phyloP scores from a whole-genome alignment of 495 filamentous ascomycete species.

The Aspergillus campestris region DNA sequence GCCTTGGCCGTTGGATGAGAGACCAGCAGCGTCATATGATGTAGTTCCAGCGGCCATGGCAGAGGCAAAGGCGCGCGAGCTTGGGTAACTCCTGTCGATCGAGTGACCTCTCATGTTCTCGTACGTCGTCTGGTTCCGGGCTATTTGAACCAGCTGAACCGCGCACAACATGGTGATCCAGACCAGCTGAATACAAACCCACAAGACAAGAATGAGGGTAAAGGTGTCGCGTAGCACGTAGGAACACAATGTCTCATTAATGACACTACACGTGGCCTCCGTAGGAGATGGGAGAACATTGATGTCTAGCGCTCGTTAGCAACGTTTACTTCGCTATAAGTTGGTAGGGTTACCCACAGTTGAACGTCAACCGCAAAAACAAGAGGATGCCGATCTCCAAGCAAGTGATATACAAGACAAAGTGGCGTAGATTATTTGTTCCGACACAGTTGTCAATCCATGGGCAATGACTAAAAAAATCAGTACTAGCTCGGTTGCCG shows the following conservation, averaged over 20 bases:
- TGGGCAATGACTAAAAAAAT: slow-evolving; percentile 76
- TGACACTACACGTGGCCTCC: slow-evolving; percentile 59
- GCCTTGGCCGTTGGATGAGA: slow-evolving; percentile 47
- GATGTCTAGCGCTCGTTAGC: slow-evolving; percentile 39
- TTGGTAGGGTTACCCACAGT: slow-evolving; percentile 38
- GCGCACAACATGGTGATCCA: slow-evolving; percentile 95
- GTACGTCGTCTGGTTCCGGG: slow-evolving; percentile 87
- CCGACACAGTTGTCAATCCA: slow-evolving; percentile 97
- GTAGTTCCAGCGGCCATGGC: slow-evolving; percentile 69
- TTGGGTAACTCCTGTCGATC: slow-evolving; percentile 42
- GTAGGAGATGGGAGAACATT: slow-evolving; percentile 41
- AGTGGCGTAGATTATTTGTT: slow-evolving; percentile 90
- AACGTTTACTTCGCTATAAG: not conserved
- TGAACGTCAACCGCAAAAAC: slow-evolving; percentile 44
- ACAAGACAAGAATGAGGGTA: slow-evolving; percentile 67
- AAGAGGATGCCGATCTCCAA: slow-evolving; percentile 66
- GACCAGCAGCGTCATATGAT: slow-evolving; percentile 58
- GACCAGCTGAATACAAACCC: slow-evolving; percentile 72
- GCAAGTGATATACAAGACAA: slow-evolving; percentile 77
- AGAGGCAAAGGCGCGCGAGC: slow-evolving; percentile 60
- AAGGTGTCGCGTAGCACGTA: slow-evolving; percentile 73
- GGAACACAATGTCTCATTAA: slow-evolving; percentile 64
- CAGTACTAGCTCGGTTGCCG: slow-evolving; percentile 17
- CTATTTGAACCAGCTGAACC: slow-evolving; percentile 85
- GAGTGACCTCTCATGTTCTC: slow-evolving; percentile 79